Conservation (phyloP, 2,329 filamentous ascomycete species). For the Grosmannia huntii region DNA sequence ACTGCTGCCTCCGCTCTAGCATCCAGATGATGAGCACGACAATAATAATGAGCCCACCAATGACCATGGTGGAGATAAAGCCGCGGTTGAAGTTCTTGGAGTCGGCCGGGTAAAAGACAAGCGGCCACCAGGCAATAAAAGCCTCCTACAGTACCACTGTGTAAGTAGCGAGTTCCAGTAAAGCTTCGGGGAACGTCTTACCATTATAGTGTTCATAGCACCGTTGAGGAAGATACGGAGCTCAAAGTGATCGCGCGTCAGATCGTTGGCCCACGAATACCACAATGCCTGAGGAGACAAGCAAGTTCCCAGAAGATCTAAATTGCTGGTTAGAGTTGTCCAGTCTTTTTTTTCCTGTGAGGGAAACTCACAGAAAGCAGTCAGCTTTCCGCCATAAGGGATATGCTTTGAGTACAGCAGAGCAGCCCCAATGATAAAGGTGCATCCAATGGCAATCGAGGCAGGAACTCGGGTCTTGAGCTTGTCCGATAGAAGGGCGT, state of each 20-base stretch:
- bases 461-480: neutral
- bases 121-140: neutral
- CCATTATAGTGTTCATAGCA: neutral
- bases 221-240: neutral
- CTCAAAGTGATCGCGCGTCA: neutral
- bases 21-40: neutral
- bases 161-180: neutral
- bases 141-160: neutral
- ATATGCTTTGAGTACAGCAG: neutral
- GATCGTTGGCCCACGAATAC: neutral
- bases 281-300: neutral
- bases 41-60: neutral
- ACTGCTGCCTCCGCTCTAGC: neutral
- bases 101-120: neutral
- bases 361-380: neutral
- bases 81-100: neutral
- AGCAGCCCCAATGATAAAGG: neutral
- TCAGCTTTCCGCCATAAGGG: neutral
- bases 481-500: neutral
- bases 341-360: neutral
- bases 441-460: neutral
- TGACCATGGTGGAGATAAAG: neutral
- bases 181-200: neutral
- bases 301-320: neutral
- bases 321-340: neutral